Percentiles rank a stretch among this genome's conserved stretches.
phyloP scores from a whole-genome alignment of 331 rosid species.

The Pyrus hybrid region DNA sequence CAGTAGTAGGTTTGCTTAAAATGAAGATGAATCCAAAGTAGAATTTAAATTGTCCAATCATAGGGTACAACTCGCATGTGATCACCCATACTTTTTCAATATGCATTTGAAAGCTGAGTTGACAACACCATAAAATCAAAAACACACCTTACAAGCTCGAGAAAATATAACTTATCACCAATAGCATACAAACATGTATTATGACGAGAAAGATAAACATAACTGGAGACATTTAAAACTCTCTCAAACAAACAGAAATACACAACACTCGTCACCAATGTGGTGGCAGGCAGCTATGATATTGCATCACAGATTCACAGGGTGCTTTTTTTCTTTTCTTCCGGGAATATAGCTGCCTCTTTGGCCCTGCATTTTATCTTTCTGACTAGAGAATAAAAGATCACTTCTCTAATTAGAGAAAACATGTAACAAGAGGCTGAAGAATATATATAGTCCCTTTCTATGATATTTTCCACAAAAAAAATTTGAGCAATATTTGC shows the following conservation, averaged over 20 bases:
- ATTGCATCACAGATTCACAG: no score
- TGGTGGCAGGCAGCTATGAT: no score
- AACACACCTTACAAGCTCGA: slow-evolving; percentile 14
- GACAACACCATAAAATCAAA: slow-evolving; percentile 41
- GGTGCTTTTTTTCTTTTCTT: background rate
- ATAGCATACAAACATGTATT: no score
- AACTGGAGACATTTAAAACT: no score
- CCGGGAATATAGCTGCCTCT: background rate
- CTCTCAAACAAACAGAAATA: background rate
- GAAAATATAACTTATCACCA: background rate
- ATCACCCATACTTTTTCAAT: slow-evolving; percentile 20
- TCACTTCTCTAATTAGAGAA: background rate
- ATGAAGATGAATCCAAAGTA: slow-evolving; percentile 3
- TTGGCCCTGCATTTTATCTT: background rate
- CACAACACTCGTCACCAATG: background rate
- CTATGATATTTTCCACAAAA: no score
- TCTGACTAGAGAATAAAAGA: background rate
- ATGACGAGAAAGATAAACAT: no score
- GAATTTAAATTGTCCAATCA: slow-evolving; percentile 21
- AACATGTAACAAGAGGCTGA: no score
- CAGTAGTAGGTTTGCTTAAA: background rate
- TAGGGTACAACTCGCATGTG: slow-evolving; percentile 41
- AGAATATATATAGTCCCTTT: no score
- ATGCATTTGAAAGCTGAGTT: slow-evolving; percentile 34
- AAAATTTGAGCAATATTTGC: no score